phyloP scores from a whole-genome alignment of 495 filamentous ascomycete genomes.

The Penicillium angulare region DNA sequence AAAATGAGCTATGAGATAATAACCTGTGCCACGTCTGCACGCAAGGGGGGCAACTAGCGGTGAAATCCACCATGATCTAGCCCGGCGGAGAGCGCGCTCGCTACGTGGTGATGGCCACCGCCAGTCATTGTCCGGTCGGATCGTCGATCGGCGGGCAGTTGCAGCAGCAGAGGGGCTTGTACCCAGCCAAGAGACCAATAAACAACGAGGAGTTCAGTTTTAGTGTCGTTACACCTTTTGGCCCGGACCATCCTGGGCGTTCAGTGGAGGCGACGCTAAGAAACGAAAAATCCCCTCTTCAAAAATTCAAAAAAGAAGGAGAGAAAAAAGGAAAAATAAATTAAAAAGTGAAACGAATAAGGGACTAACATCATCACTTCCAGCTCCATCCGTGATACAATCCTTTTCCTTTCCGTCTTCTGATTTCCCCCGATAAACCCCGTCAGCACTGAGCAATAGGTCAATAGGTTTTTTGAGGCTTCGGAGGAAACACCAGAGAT shows the following conservation, averaged over 20 bases:
- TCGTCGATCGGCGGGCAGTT: conserved; percentile 32
- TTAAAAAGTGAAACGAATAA: neutral
- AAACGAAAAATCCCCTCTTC: neutral
- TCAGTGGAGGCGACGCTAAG: conserved; percentile 4
- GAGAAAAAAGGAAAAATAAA: neutral
- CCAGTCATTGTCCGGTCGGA: conserved; percentile 32
- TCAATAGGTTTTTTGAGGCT: neutral
- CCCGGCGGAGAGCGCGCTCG: conserved; percentile 8
- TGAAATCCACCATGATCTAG: conserved; percentile 31
- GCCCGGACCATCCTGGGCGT: conserved; percentile 17
- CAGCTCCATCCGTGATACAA: neutral
- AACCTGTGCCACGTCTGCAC: conserved; percentile 26
- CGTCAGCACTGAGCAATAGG: too few relatives aligned
- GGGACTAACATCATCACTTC: neutral
- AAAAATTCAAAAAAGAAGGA: neutral
- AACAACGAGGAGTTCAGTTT: neutral
- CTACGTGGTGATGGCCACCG: conserved; percentile 29
- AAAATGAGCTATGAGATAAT: conserved; percentile 4
- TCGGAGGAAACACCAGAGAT: conserved; percentile 11
- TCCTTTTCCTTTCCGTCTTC: too few relatives aligned
- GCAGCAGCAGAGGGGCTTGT: conserved; percentile 5
- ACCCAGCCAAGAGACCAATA: neutral
- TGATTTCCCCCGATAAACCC: too few relatives aligned
- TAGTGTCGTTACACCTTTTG: conserved; percentile 27
- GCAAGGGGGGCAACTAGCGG: conserved; percentile 30